Evolutionary conservation across 2,329 filamentous ascomycete species (phyloP), one percentile per base, ranked within the genome.

Genomic region (Harringtonia aguacate): DNA sequence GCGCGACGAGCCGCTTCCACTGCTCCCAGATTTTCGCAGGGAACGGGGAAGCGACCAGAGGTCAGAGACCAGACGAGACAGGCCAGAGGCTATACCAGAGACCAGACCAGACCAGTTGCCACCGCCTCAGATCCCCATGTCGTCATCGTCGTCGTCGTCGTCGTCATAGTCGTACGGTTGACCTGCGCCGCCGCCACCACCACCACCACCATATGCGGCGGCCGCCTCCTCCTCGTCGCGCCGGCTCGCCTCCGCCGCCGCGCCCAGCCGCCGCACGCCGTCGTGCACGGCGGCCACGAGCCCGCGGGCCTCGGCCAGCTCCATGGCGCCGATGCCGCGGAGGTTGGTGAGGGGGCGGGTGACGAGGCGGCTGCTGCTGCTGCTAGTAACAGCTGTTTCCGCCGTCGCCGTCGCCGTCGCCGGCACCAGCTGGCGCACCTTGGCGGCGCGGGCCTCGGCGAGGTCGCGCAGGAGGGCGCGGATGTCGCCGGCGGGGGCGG

Each of bases 201-300:
- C 24, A 27, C 10, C 7, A 10, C 24, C 24, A 6, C 24, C 7
- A 27, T 27, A 10, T 10, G n/a, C 8, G 68, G 67, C 52, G 78
- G 43, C 76, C 53, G 86, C 84, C 35, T 78, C 77, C 56, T 92
- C 84, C 51, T 84, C 77, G 55, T 95, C 24, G 24, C 24, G 24
- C 24, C 24, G 24, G 24, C 78, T 27, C 24, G 24, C 24, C 24
- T 10, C 86, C 1, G 84, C 86, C 2, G 79, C 71, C 48, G 95
- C 79, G 57, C 95, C 94, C 0, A 79, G 77, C 67, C 79, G 89
- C 55, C 88, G 77, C 55, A 97, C 70, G 5, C 86, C 87, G 60
- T 97, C 89, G 50, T 97, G 81, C 3, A 95, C 86, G 1, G 85
- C 86, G 2, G 79, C 71, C 48, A 97, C 79, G 57, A 95, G 94